These are phyloP conservation scores for Stylosanthes scabra DNA, from an alignment of 331 rosid species.

Conservation along the genomic window DNA sequence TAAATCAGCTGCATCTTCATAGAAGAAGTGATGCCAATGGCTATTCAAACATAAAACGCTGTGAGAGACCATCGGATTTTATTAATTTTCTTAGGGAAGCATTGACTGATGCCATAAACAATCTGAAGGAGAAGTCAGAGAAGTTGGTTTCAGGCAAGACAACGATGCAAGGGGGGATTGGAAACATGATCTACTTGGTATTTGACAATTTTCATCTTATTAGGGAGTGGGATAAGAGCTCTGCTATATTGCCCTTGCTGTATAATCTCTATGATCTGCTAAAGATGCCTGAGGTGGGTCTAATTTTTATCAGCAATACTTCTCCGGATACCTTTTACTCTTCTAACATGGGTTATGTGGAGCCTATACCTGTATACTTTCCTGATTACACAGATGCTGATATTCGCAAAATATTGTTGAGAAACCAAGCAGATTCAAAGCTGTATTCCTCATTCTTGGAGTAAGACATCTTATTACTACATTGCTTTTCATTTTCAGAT, in stretches of 20 bases:
- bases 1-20: conserved; percentile 81
- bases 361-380: conserved; percentile 76
- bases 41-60: conserved; percentile 74
- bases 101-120: conserved; percentile 56
- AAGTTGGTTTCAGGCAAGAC: conserved; percentile 49
- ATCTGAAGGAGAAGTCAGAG: conserved; percentile 53
- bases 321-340: conserved; percentile 87
- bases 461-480: conserved; percentile 46
- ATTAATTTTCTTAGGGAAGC: conserved; percentile 81
- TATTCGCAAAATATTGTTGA: conserved; percentile 64
- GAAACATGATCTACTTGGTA: conserved; percentile 85
- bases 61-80: conserved; percentile 89
- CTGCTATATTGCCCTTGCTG: conserved; percentile 67
- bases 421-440: conserved; percentile 71
- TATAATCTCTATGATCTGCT: conserved; percentile 81
- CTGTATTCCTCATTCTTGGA: conserved; percentile 82
- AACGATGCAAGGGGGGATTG: conserved; percentile 47
- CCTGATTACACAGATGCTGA: conserved; percentile 81
- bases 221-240: conserved; percentile 91
- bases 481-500: conserved; percentile 16
- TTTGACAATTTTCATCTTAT: conserved; percentile 87
- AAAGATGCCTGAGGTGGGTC: conserved; percentile 78
- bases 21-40: conserved; percentile 67
- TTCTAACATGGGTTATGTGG: conserved; percentile 75
- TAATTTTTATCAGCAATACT: conserved; percentile 81